Conservation (phyloP, 2,329 filamentous ascomycete species). For the Eutypa lata region DNA sequence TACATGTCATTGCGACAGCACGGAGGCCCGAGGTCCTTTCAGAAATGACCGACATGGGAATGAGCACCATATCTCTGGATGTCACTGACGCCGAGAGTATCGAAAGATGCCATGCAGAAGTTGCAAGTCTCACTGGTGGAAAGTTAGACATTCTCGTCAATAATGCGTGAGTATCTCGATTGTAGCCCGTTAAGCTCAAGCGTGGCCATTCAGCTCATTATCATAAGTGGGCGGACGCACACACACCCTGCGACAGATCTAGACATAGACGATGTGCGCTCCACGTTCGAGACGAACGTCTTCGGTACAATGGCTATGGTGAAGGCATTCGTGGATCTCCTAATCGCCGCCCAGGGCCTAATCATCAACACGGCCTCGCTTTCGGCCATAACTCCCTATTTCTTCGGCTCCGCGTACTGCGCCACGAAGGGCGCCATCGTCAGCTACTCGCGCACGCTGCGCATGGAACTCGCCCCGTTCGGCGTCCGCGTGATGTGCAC, state of each 20-base stretch:
- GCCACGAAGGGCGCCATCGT: constrained; percentile 49
- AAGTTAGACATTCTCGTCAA: constrained; percentile 53
- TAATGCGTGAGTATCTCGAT: constrained; percentile 46
- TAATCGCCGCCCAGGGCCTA: constrained; percentile 45
- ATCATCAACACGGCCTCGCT: constrained; percentile 51
- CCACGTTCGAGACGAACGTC: constrained; percentile 52
- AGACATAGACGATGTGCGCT: constrained; percentile 46
- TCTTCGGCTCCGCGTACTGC: constrained; percentile 47
- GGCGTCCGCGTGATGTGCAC: constrained; percentile 51
- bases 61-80: constrained; percentile 46
- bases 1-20: constrained; percentile 53
- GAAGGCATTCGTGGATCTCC: constrained; percentile 41
- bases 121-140: constrained; percentile 44
- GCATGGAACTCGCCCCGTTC: constrained; percentile 48
- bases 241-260: constrained; percentile 47
- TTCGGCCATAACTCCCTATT: constrained; percentile 43
- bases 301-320: constrained; percentile 53
- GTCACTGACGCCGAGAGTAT: constrained; percentile 49
- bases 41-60: constrained; percentile 39
- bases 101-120: constrained; percentile 38
- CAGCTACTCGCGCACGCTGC: constrained; percentile 46
- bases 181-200: background rate
- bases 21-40: constrained; percentile 43
- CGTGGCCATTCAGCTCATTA: background rate
- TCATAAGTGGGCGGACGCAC: constrained; percentile 41